Base-by-base conservation (phyloP, 2,329 filamentous ascomycete species). In the Aspergillus ibericus region DNA sequence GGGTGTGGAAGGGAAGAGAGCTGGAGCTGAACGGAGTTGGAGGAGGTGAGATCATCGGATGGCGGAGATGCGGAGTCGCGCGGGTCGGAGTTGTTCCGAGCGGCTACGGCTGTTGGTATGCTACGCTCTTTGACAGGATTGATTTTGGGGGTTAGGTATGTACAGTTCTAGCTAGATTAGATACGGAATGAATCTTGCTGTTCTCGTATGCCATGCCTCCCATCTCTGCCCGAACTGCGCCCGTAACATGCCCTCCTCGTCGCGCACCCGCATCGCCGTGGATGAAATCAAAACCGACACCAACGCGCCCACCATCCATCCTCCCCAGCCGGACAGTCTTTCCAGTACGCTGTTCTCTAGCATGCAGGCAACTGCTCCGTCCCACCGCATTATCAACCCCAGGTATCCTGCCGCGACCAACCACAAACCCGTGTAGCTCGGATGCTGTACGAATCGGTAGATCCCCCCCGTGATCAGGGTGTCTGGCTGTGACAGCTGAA, bases 171-270 rank as follows among this genome's bases (percentile, higher is more conserved):
- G 25, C 20, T 47, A 63, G 5, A 59, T 70, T 1, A 80, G 8
- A 22, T 72, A 71, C 0, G 83, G 82, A 29, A 85, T 69, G 47
- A 84, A 82, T 29, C 81, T 74, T 44, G 77, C 76, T 5, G 83
- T 85, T 55, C 55, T 68, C 3, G 61, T 59, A 70, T 83, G 76
- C 78, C 82, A 84, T 5, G 63, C 62, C 59, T 80, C 77, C 82
- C 82, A 85, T 50, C 79, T 70, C 10, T 65, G 61, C 0, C 80
- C 80, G 71, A 85, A 85, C 15, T 72, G 68, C 4, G 64, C 70
- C 51, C 64, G 72, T 60, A 85, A 59, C 82, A 86, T 83, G 0
- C 49, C 58, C 63, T 85, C 83, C 63, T 84, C 82, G 59, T 84
- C 76, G 32, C 55, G 64, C 0, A 84, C 77, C 22, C 82, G 70